Base-by-base conservation (phyloP, 805 yeast species). In the Hanseniaspora clermontiae region DNA sequence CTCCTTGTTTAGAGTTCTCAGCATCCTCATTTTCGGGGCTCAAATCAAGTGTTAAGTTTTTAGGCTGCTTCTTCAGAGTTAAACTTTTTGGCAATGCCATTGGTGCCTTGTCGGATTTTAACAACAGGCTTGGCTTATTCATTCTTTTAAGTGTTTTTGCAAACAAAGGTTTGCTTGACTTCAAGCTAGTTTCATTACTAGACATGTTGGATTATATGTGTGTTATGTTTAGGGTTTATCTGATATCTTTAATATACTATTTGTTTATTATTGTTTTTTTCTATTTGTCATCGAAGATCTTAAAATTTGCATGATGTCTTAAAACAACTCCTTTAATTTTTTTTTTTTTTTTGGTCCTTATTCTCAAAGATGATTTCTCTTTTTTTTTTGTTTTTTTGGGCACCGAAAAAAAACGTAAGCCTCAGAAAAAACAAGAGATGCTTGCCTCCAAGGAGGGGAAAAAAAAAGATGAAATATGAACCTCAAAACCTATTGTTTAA, bases 91-190 rank as follows among this genome's bases (percentile, higher is more conserved):
- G 45, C 17, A 29, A 27, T 10, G 36, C 1, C n/a, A 24, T 50
- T 12, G 39, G 43, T n/a, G n/a, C 43, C 14, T 20, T 27, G 11
- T 38, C 47, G 6, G 37, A 11, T 14, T 27, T 36, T 29, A 51
- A 39, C 9, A 48, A 48, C 15, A 55, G 19, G 34, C 24, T 55
- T 9, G 58, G 58, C 17, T 55, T 55, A 24, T 55, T 55, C 12
- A 49, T 27, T 49, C 58, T 55, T 29, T 55, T 43, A 2, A 55
- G 38, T 7, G 54, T 48, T 43, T 55, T 55, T 27, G 51, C n/a
- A 29, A 55, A 49, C 15, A 55, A 24, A 3, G 58, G 58, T 19
- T 55, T 55, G 9, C 17, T 43, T 9, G 50, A 34, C 15, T 27
- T 40, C n/a, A 17, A 40, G 7, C 8, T 32, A 17, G 15, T 19